phyloP scores from a whole-genome alignment of 2,329 filamentous ascomycete species.

The Zymoseptoria passerinii region DNA sequence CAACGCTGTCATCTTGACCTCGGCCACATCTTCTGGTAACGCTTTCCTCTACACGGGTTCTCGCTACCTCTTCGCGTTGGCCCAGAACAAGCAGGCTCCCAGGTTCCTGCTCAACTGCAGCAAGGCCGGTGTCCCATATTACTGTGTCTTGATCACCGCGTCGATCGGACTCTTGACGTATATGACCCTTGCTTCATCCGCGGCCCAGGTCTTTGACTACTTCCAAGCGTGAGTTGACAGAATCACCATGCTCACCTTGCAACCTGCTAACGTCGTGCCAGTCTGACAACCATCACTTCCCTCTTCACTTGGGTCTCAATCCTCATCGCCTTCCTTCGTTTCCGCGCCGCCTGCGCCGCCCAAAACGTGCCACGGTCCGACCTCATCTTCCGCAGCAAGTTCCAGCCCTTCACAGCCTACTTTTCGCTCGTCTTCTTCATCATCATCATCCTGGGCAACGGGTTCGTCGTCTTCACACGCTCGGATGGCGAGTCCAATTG shows the following conservation, averaged over 20 bases:
- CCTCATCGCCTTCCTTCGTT: slow-evolving; percentile 24
- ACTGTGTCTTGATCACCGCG: slow-evolving; percentile 32
- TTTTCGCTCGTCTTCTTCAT: slow-evolving; percentile 51
- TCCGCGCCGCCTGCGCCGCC: slow-evolving; percentile 22
- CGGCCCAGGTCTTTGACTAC: slow-evolving; percentile 28
- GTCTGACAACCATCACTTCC: slow-evolving; percentile 28
- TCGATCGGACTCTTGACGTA: slow-evolving; percentile 51
- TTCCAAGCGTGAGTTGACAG: slow-evolving; percentile 19
- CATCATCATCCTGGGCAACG: slow-evolving; percentile 59
- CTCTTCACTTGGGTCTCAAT: slow-evolving; percentile 28
- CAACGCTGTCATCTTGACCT: slow-evolving; percentile 68
- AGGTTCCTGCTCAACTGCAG: slow-evolving; percentile 40
- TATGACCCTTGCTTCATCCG: slow-evolving; percentile 36
- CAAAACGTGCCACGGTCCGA: slow-evolving; percentile 25
- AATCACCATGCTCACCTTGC: too few relatives aligned
- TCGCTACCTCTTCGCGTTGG: slow-evolving; percentile 43
- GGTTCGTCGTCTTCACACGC: slow-evolving; percentile 49
- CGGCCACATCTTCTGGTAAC: slow-evolving; percentile 62
- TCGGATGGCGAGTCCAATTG: slow-evolving; percentile 29
- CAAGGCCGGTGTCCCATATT: slow-evolving; percentile 37
- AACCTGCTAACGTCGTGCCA: not conserved
- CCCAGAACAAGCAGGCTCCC: slow-evolving; percentile 46
- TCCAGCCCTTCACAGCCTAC: slow-evolving; percentile 50
- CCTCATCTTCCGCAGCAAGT: slow-evolving; percentile 43
- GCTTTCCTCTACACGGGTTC: slow-evolving; percentile 52